Evolutionary conservation across 2,329 filamentous ascomycete genomes (phyloP).

Genomic region (Aspergillus calidoustus): DNA sequence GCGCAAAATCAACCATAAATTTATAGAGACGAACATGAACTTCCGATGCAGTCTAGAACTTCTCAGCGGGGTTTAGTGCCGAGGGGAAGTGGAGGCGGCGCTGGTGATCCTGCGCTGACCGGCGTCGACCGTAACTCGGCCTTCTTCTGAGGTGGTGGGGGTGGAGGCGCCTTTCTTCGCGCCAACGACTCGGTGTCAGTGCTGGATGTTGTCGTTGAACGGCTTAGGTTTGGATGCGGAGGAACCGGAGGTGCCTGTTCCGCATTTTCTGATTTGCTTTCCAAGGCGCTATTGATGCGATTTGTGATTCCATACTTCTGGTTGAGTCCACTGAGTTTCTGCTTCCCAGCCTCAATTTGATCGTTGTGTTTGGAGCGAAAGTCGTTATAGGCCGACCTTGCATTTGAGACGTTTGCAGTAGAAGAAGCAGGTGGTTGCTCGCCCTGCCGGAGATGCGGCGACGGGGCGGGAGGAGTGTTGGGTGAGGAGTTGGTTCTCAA

Average conservation of each 20-base stretch:
- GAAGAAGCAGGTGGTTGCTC: conserved; percentile 66
- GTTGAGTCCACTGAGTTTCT: conserved; percentile 55
- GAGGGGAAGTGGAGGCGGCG: conserved; percentile 62
- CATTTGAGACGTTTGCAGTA: conserved; percentile 58
- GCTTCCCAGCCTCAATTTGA: conserved; percentile 66
- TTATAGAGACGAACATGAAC: no score
- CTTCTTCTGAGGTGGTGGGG: conserved; percentile 64
- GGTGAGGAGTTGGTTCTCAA: conserved; percentile 49
- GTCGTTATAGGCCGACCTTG: conserved; percentile 66
- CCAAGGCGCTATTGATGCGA: conserved; percentile 53
- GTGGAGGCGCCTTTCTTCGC: conserved; percentile 58
- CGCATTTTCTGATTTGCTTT: conserved; percentile 39
- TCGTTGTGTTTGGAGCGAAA: conserved; percentile 73
- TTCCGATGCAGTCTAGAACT: background rate
- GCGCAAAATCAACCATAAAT: no score
- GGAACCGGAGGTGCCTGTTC: conserved; percentile 26
- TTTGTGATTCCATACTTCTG: conserved; percentile 48
- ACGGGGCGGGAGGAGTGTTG: conserved; percentile 29
- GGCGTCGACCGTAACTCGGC: conserved; percentile 49
- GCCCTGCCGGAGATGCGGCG: conserved; percentile 43
- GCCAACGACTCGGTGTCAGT: conserved; percentile 38
- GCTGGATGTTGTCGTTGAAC: conserved; percentile 27
- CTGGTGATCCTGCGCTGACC: conserved; percentile 34
- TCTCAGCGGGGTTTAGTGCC: conserved; percentile 59
- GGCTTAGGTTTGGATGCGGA: conserved; percentile 31